Evolutionary conservation across 1,284 basidiomycete species (phyloP), one percentile per base, ranked within the genome.

Genomic region (Marasmius sp.): DNA sequence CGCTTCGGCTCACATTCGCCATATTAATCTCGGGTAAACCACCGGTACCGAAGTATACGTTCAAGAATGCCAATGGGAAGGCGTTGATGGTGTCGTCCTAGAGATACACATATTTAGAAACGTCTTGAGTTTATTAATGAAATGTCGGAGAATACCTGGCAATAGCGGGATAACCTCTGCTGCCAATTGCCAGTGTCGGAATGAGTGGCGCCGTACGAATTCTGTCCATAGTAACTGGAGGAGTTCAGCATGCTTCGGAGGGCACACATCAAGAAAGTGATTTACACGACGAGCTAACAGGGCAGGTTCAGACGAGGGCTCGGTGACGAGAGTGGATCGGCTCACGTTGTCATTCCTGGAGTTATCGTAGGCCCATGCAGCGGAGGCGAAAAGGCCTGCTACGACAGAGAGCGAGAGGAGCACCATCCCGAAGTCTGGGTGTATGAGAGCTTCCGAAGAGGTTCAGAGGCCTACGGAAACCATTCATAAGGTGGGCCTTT

Each of bases 21-120:
- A 89, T 72, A 70, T 89, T 78, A 63, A 89, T 79, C 10, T 81
- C 80, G 0, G 87, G 88, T 14, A 85, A 70, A 52, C 80, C 80
- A 2, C 84, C 86, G 39, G 77, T 76, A 37, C 78, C 79, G 70
- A 82, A 85, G 71, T 86, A 87, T 20, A 81, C 76, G 63, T 83
- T 76, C 54, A 89, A 67, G 71, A 89, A 89, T 1, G 86, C 85
- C 38, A 89, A 65, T 0, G 86, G 85, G 51, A 88, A 77, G 38
- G 75, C 80, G 67, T 87, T 76, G 57, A 86, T 82, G 16, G 75
- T 74, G 65, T 80, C 72, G 65, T 87, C 84, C 60, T 37, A 22
- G 27, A 7, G 12, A 6, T 16, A n/a, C 12, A 11, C 43, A 9
- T 43, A 43, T 11, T 22, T n/a, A 52, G 48, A 18, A 9, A 18